Base-by-base conservation (phyloP, 257 asterid species). In the Cynanchum wilfordii region DNA sequence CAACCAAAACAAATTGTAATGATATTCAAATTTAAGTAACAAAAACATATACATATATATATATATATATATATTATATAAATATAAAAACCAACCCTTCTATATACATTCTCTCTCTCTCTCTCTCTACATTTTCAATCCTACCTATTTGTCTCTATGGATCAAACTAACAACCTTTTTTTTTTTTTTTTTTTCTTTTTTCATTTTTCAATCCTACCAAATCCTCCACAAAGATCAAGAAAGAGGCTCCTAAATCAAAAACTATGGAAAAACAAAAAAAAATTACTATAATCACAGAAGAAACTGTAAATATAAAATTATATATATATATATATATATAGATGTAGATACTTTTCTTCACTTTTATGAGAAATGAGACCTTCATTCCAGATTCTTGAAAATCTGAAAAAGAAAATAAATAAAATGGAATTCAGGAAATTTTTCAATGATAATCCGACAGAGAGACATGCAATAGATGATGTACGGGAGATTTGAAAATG, bases 101-200 rank as follows among this genome's bases (percentile, higher is more conserved):
- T 83, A 78, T 84, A 77, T 84, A 77, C 22, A 56, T 76, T 44
- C 73, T 76, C 81, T 72, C 66, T 49, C 78, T 74, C 45, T 63
- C 78, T 44, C 77, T 73, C 81, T 72, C 69, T 47, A n/a, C 78
- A 42, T 74, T 70, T 79, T 66, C 71, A 64, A 54, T 70, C 75
- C 82, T 79, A 78, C 30, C 78, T 77, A 76, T 11, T 42, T 68
- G 79, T 58, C 82, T 85, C 64, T 67, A 64, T 25, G 80, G 82
- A 74, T 80, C 84, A 83, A 81, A 81, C 85, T 81, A 72, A 74
- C 81, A 81, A 58, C 72, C 60, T 82, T 66, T 73, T 81, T 42
- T 42, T 42, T 42, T 42, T 42, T 42, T 38, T 38, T 38, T 38
- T 6, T 38, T 38, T 6, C 5, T 6, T 6, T 38, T 38, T 38